phyloP scores from a whole-genome alignment of 345 rosid genomes.

The Aethionema arabicum region DNA sequence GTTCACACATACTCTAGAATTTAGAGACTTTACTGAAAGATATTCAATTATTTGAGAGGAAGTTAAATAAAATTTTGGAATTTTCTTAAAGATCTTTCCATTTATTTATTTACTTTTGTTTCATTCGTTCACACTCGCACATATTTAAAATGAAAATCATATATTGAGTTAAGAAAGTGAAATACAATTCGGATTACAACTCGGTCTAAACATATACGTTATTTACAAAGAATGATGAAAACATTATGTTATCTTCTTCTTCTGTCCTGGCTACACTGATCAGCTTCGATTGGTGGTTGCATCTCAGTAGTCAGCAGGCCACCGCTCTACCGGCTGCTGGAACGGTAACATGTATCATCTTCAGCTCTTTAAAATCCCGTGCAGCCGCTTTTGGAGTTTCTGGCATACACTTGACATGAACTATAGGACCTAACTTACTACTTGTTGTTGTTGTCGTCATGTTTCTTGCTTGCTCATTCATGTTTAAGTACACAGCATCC shows the following conservation, averaged over 20 bases:
- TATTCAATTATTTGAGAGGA: too few relatives aligned
- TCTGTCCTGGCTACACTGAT: neutral
- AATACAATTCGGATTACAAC: slow-evolving; percentile 10
- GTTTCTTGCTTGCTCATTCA: neutral
- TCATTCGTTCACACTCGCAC: too few relatives aligned
- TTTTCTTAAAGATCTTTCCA: too few relatives aligned
- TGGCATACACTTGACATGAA: slow-evolving; percentile 72
- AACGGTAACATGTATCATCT: neutral
- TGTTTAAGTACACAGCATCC: slow-evolving; percentile 39
- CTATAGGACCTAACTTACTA: slow-evolving; percentile 61
- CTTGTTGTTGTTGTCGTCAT: slow-evolving; percentile 28
- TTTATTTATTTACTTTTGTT: too few relatives aligned
- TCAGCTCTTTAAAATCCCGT: neutral
- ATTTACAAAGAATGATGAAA: neutral
- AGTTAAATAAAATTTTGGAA: too few relatives aligned
- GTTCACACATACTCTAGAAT: too few relatives aligned
- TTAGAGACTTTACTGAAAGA: too few relatives aligned
- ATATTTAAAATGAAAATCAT: too few relatives aligned
- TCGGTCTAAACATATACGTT: neutral
- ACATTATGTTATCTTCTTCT: slow-evolving; percentile 2
- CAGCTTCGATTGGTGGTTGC: neutral
- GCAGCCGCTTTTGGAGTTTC: slow-evolving; percentile 1
- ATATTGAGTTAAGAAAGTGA: too few relatives aligned
- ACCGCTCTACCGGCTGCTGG: slow-evolving; percentile 11
- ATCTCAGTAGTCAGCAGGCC: slow-evolving; percentile 27